Evolutionary conservation across 192 early-diverging fungal genomes (phyloP).

Genomic region (Ramicandelaber brevisporus): DNA sequence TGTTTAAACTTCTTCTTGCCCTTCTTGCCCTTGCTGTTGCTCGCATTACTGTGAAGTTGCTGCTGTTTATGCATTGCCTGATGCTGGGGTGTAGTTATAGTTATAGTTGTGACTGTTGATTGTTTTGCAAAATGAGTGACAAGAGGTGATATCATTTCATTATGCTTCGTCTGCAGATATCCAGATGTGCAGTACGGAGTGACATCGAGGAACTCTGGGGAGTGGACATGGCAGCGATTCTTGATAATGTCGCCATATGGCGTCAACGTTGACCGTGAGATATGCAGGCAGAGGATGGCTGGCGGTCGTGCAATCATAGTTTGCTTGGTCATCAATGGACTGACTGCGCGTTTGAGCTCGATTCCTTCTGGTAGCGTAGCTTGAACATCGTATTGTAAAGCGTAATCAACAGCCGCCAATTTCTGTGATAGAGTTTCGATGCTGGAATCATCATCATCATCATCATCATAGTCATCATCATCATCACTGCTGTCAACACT

Average conservation of each 20-base stretch:
- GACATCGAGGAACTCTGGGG: constrained; percentile 53
- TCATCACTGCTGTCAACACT: no score
- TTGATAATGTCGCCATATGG: constrained; percentile 47
- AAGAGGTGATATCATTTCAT: constrained; percentile 26
- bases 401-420: no score
- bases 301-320: constrained; percentile 57
- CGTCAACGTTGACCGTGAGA: constrained; percentile 53
- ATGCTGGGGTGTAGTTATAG: no score
- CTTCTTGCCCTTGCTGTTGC: no score
- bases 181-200: constrained; percentile 39
- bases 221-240: constrained; percentile 58
- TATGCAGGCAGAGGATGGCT: constrained; percentile 50
- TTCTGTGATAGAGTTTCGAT: no score
- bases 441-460: no score
- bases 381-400: constrained; percentile 18
- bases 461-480: no score
- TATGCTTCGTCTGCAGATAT: constrained; percentile 20
- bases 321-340: constrained; percentile 38
- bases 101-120: no score
- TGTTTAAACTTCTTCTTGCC: no score
- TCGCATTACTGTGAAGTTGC: no score
- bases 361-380: constrained; percentile 13
- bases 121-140: no score
- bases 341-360: constrained; percentile 11
- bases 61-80: no score